Evolutionary conservation across 148 eudicot genomes (phyloP), one percentile per base, ranked within the genome.

Genomic region (Silene uniflora): DNA sequence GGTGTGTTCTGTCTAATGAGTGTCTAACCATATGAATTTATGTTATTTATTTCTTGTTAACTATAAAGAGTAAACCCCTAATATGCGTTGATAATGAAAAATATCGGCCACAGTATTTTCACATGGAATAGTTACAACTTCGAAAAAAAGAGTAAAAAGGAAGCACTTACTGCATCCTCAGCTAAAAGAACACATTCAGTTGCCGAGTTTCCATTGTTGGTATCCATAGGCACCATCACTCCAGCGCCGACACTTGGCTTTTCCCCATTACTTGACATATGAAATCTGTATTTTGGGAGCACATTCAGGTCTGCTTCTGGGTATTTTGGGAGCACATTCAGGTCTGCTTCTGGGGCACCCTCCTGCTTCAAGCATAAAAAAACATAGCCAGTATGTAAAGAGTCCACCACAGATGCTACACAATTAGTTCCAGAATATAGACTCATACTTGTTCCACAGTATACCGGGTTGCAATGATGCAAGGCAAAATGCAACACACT

Each of bases 311-410:
- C n/a, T n/a, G n/a, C n/a, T n/a, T n/a, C n/a, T n/a, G n/a, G n/a
- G 80, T 94, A 94, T 73, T 87, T 91, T 7, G 91, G 91, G 71
- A 94, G 96, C 32, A 84, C 76, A 61, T 89, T 85, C 72, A 94
- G 85, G 78, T 94, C 98, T 71, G 91, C 90, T 66, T 94, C 98
- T 62, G 98, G 90, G 66, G 98, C 98, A 86, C 98, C 98, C 82
- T 91, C 96, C 98, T 94, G 88, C 74, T 78, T 75, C 75, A 52
- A 78, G 12, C 11, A 67, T 62, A 17, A 80, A 74, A 56, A 42
- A 19, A 52, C 39, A 75, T 13, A 63, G 18, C 49, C 60, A 69
- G 10, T 72, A 54, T 49, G 62, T 24, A 59, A 72, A 64, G 49
- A 69, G 61, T 29, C 44, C 42, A 29, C 32, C 32, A 58, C 24